A percentile compares a stretch with the other conserved stretches of the same genome.
Evolutionary conservation across 805 yeast species (phyloP).

Genomic region (Barnettozyma populi): DNA sequence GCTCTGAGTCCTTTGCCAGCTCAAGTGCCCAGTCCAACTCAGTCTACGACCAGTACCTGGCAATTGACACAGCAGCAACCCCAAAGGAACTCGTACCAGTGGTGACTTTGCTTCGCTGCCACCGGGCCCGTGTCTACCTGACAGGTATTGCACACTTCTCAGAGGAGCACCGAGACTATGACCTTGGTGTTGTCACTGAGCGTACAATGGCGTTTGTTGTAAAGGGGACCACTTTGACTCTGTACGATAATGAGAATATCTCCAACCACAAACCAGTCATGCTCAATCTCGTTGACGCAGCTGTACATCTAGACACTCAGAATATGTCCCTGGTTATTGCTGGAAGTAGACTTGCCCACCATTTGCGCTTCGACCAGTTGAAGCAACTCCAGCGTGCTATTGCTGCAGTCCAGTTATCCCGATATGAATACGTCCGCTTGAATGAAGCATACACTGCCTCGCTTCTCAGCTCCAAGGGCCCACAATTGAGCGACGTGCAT

Average conservation of each 20-base stretch:
- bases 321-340: slow-evolving; percentile 1
- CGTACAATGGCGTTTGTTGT: slow-evolving; percentile 19
- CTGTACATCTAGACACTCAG: slow-evolving; percentile 3
- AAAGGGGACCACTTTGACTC: slow-evolving; percentile 51
- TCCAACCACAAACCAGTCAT: slow-evolving; percentile 35
- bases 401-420: slow-evolving; percentile 46
- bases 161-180: background rate
- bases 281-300: slow-evolving; percentile 18
- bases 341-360: slow-evolving; percentile 14
- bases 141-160: slow-evolving; percentile 1
- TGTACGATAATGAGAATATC: slow-evolving; percentile 29
- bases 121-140: slow-evolving; percentile 21
- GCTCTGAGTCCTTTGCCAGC: background rate
- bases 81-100: slow-evolving; percentile 71
- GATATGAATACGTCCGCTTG: slow-evolving; percentile 49
- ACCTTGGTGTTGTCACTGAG: background rate
- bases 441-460: slow-evolving; percentile 66
- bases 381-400: slow-evolving; percentile 31
- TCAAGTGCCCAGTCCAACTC: background rate
- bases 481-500: slow-evolving; percentile 51
- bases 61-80: slow-evolving; percentile 14
- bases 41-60: slow-evolving; percentile 11
- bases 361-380: slow-evolving; percentile 16
- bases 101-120: slow-evolving; percentile 64
- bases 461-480: slow-evolving; percentile 51